phyloP scores from a whole-genome alignment of 140 eudicot genomes.

The Flaveria floridana region DNA sequence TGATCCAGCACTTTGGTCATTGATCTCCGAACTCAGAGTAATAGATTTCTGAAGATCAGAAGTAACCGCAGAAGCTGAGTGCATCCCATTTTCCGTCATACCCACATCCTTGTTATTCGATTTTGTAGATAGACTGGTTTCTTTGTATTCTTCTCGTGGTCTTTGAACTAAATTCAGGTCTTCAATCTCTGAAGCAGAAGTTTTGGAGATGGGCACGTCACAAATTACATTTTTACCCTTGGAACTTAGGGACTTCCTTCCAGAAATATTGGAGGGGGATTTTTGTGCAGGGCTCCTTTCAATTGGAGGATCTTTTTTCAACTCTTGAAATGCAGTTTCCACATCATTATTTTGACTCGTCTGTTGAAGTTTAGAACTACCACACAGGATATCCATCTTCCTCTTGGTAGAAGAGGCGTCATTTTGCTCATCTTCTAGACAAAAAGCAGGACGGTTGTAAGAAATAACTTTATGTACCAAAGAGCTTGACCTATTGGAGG shows the following conservation, averaged over 20 bases:
- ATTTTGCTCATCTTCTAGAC: slow-evolving; percentile 31
- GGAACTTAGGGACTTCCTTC: slow-evolving; percentile 12
- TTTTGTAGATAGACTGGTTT: slow-evolving; percentile 16
- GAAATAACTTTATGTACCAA: slow-evolving; percentile 27
- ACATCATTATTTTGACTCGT: slow-evolving; percentile 14
- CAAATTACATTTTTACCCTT: slow-evolving; percentile 34
- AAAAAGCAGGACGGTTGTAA: slow-evolving; percentile 20
- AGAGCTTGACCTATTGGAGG: slow-evolving; percentile 32
- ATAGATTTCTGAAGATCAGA: slow-evolving; percentile 36
- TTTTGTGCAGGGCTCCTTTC: slow-evolving; percentile 21
- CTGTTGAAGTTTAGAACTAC: slow-evolving; percentile 42
- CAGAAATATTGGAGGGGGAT: slow-evolving; percentile 8
- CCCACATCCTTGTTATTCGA: slow-evolving; percentile 26
- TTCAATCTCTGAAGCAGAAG: slow-evolving; percentile 30
- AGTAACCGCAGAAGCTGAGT: slow-evolving; percentile 28
- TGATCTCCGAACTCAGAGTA: slow-evolving; percentile 29
- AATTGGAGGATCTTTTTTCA: slow-evolving; percentile 17
- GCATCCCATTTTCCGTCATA: slow-evolving; percentile 30
- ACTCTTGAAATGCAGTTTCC: slow-evolving; percentile 22
- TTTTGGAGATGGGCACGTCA: slow-evolving; percentile 26
- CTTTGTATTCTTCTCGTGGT: slow-evolving; percentile 17
- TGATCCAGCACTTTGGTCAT: slow-evolving; percentile 34
- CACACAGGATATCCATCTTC: slow-evolving; percentile 35
- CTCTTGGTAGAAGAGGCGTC: slow-evolving; percentile 42
- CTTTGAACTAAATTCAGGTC: slow-evolving; percentile 22